These are phyloP conservation scores for Lodderomyces oxycetoniae DNA, from an alignment of 1,139 yeast genomes.

Conservation along the genomic window DNA sequence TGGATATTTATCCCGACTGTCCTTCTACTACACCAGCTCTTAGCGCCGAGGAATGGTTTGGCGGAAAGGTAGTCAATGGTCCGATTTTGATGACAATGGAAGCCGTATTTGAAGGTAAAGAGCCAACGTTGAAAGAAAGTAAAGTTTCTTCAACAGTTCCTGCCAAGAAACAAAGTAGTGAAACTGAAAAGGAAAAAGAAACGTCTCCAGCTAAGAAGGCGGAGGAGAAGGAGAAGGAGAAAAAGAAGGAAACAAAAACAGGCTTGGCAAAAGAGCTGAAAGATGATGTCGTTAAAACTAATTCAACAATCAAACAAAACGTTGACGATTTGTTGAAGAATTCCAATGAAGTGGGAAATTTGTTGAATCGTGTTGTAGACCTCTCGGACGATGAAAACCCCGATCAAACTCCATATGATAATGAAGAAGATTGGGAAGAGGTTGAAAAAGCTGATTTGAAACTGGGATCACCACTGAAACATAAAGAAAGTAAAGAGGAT, in stretches of 20 bases:
- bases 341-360: slow-evolving; percentile 33
- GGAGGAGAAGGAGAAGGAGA: slow-evolving; percentile 8
- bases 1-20: slow-evolving; percentile 88
- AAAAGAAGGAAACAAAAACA: slow-evolving; percentile 4
- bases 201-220: slow-evolving; percentile 9
- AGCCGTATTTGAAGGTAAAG: slow-evolving; percentile 72
- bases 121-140: slow-evolving; percentile 38
- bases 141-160: slow-evolving; percentile 28
- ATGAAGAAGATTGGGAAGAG: slow-evolving; percentile 47
- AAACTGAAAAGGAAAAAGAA: slow-evolving; percentile 14
- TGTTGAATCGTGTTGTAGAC: slow-evolving; percentile 38
- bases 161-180: slow-evolving; percentile 20
- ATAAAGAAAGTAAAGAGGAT: slow-evolving; percentile 12
- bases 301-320: slow-evolving; percentile 14
- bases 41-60: slow-evolving; percentile 71
- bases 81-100: slow-evolving; percentile 80
- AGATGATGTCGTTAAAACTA: background rate
- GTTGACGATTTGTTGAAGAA: slow-evolving; percentile 41
- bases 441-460: slow-evolving; percentile 34
- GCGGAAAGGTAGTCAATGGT: slow-evolving; percentile 72
- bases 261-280: background rate
- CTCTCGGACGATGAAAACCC: slow-evolving; percentile 38
- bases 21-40: slow-evolving; percentile 78
- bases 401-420: slow-evolving; percentile 34
- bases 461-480: slow-evolving; percentile 7